A percentile compares a stretch with the other conserved stretches of the same genome.
Conservation (phyloP, 2,329 filamentous ascomycete genomes). For the Pseudocercospora musae region DNA sequence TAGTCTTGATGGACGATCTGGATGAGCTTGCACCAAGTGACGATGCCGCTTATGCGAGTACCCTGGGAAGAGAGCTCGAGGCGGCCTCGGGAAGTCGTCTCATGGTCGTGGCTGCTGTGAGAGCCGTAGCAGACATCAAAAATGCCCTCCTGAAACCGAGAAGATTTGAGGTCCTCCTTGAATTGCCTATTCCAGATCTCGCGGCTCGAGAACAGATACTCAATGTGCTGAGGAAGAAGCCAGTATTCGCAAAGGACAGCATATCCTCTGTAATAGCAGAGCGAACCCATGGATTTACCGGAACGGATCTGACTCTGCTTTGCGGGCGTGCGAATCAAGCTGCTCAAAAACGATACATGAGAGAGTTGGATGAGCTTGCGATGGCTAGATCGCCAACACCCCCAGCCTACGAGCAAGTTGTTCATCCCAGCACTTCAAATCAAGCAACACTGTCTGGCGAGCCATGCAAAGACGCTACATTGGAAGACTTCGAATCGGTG, state of each 20-base stretch:
- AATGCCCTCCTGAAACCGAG: constrained; percentile 61
- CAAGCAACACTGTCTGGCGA: neutral
- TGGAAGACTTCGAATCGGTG: constrained; percentile 7
- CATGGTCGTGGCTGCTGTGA: constrained; percentile 71
- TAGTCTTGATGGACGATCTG: constrained; percentile 76
- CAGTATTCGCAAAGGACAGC: constrained; percentile 46
- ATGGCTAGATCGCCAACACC: constrained; percentile 18
- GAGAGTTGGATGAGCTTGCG: constrained; percentile 25
- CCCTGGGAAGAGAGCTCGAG: constrained; percentile 55
- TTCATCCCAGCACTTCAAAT: neutral
- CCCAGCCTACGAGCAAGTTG: constrained; percentile 14
- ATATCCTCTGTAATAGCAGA: constrained; percentile 62
- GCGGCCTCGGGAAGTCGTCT: constrained; percentile 56
- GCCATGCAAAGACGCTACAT: neutral
- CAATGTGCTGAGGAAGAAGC: constrained; percentile 53
- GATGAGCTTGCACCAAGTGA: constrained; percentile 65
- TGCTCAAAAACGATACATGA: constrained; percentile 34
- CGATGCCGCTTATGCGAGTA: constrained; percentile 40
- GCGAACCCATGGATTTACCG: constrained; percentile 83
- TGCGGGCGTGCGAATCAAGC: constrained; percentile 52
- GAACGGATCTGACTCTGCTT: constrained; percentile 68
- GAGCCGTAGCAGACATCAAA: constrained; percentile 70
- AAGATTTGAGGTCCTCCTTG: constrained; percentile 65
- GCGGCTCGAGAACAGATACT: constrained; percentile 71
- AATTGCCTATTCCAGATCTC: constrained; percentile 73